These are phyloP conservation scores for Jamesozyma lodderae DNA, from an alignment of 805 yeast species.

Conservation along the genomic window DNA sequence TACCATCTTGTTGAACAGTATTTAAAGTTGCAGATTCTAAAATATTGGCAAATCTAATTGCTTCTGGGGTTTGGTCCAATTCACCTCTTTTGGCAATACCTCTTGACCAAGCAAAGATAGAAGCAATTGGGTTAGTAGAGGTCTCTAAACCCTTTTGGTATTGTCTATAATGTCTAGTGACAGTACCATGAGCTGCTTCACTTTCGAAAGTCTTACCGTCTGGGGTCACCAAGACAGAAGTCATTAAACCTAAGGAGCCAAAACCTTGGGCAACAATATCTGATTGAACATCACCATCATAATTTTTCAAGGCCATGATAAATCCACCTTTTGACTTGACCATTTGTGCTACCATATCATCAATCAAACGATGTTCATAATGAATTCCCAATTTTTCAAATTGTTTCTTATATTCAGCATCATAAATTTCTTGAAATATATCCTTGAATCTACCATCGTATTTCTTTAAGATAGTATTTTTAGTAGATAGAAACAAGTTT, in stretches of 20 bases:
- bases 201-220: constrained; percentile 81
- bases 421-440: constrained; percentile 62
- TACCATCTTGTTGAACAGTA: constrained; percentile 64
- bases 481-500: constrained; percentile 62
- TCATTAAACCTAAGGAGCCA: constrained; percentile 78
- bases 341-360: constrained; percentile 88
- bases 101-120: constrained; percentile 82
- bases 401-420: constrained; percentile 42
- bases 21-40: constrained; percentile 62
- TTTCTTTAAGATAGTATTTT: constrained; percentile 72
- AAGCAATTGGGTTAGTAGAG: constrained; percentile 77
- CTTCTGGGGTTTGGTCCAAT: constrained; percentile 63
- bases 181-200: constrained; percentile 86
- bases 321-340: constrained; percentile 76
- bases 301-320: constrained; percentile 72
- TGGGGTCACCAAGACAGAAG: constrained; percentile 73
- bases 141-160: constrained; percentile 77
- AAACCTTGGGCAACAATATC: constrained; percentile 85
- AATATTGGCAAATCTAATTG: constrained; percentile 53
- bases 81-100: constrained; percentile 76
- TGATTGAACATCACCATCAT: constrained; percentile 80
- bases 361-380: constrained; percentile 76
- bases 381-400: constrained; percentile 55
- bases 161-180: constrained; percentile 77
- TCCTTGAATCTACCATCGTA: constrained; percentile 80